phyloP scores from a whole-genome alignment of 768 basidiomycete species.

The Mycena alexandri region DNA sequence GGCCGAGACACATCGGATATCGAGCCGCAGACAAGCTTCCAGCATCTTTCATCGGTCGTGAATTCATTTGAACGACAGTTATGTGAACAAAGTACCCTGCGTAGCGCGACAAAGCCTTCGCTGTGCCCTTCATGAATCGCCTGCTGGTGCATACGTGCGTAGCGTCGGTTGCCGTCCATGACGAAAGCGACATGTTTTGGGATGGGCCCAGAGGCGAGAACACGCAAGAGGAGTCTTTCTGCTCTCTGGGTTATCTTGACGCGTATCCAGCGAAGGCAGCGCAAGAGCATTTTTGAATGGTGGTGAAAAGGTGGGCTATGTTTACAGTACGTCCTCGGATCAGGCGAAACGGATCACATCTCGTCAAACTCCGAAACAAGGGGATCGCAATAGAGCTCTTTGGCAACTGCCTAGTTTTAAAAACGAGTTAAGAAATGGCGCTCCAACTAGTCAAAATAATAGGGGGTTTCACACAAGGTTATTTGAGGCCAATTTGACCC shows the following conservation, averaged over 20 bases:
- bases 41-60: constrained; percentile 67
- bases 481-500: no score
- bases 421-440: no score
- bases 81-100: constrained; percentile 67
- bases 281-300: constrained; percentile 31
- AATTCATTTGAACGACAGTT: constrained; percentile 9
- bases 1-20: constrained; percentile 87
- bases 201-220: constrained; percentile 86
- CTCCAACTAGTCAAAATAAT: no score
- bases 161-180: constrained; percentile 97
- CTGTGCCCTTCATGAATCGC: constrained; percentile 83
- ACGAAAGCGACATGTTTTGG: constrained; percentile 94
- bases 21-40: constrained; percentile 86
- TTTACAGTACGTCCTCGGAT: no score
- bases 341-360: no score
- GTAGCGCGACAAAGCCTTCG: constrained; percentile 85
- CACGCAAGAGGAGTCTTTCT: constrained; percentile 66
- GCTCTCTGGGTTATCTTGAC: constrained; percentile 49
- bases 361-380: no score
- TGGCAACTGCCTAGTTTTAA: no score
- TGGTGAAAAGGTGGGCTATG: constrained; percentile 27
- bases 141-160: constrained; percentile 78
- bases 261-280: constrained; percentile 40
- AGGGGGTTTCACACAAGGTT: no score
- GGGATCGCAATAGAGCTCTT: no score